These are phyloP conservation scores for Anthracocystis walkeri DNA, from an alignment of 1,284 basidiomycete genomes.

Conservation along the genomic window DNA sequence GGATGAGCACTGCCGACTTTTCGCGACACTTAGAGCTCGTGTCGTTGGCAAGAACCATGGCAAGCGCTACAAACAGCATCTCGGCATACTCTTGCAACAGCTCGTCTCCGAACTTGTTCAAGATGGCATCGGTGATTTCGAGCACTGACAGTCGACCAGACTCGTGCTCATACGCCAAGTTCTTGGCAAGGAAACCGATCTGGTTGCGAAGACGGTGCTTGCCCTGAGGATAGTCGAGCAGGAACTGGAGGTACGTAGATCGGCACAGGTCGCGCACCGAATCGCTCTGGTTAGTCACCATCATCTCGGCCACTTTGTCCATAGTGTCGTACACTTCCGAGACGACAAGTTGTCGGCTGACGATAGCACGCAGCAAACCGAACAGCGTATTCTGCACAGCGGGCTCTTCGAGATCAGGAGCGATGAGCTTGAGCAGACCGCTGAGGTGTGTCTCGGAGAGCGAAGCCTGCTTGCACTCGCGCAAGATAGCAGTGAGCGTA, in stretches of 20 bases:
- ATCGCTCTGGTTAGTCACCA: slow-evolving; percentile 91
- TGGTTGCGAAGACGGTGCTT: slow-evolving; percentile 87
- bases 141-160: slow-evolving; percentile 91
- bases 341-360: slow-evolving; percentile 89
- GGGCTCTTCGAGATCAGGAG: slow-evolving; percentile 93
- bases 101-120: slow-evolving; percentile 84
- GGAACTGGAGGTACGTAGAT: slow-evolving; percentile 88
- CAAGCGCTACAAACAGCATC: slow-evolving; percentile 89
- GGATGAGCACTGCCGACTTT: slow-evolving; percentile 85
- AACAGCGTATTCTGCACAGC: slow-evolving; percentile 86
- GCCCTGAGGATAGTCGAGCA: slow-evolving; percentile 97
- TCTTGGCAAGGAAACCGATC: slow-evolving; percentile 92
- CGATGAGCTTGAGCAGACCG: slow-evolving; percentile 85
- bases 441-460: slow-evolving; percentile 90
- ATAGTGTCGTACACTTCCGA: slow-evolving; percentile 98
- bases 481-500: slow-evolving; percentile 84
- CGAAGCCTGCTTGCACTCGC: slow-evolving; percentile 75
- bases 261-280: slow-evolving; percentile 93
- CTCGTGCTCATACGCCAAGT: slow-evolving; percentile 90
- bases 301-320: slow-evolving; percentile 91
- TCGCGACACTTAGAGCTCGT: slow-evolving; percentile 87
- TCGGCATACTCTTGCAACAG: slow-evolving; percentile 86
- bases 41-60: slow-evolving; percentile 94
- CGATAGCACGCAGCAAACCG: slow-evolving; percentile 88
- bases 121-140: slow-evolving; percentile 85